These are phyloP conservation scores for Sphaceloma murrayae DNA, from an alignment of 2,329 filamentous ascomycete genomes.

Conservation along the genomic window DNA sequence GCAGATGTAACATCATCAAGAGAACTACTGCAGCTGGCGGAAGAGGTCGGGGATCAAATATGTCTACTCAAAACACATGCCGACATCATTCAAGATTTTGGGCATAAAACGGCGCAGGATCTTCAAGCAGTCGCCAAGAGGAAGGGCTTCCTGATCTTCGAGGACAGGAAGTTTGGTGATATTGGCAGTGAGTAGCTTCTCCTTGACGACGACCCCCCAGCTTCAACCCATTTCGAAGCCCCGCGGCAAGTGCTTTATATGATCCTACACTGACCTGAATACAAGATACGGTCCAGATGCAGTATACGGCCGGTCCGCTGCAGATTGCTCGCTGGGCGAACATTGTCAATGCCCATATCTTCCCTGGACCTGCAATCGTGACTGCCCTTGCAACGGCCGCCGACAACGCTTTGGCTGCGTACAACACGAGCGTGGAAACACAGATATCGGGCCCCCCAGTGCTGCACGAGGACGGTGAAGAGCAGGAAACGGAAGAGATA, in stretches of 20 bases:
- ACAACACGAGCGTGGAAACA: conserved; percentile 44
- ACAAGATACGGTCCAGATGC: conserved; percentile 47
- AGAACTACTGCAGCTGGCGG: conserved; percentile 46
- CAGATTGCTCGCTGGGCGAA: conserved; percentile 45
- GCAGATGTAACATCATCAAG: conserved; percentile 49
- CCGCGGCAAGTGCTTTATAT: too few species aligned
- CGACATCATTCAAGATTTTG: conserved; percentile 53
- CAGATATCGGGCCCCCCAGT: conserved; percentile 38
- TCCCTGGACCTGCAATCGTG: conserved; percentile 44
- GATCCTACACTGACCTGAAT: too few species aligned
- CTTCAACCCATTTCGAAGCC: too few species aligned
- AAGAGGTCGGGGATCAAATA: conserved; percentile 51
- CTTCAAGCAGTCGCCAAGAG: conserved; percentile 40
- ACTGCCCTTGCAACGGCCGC: conserved; percentile 42
- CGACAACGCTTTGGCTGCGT: conserved; percentile 36
- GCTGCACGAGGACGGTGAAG: conserved; percentile 34
- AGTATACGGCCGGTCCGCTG: conserved; percentile 44
- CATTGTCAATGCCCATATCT: conserved; percentile 44
- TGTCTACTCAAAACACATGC: conserved; percentile 53
- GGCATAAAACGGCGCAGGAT: conserved; percentile 43
- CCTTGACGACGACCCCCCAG: too few species aligned
- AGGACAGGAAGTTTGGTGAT: conserved; percentile 48
- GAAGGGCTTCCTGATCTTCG: conserved; percentile 45
- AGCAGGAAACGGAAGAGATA: conserved; percentile 25
- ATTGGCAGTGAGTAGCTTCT: conserved; percentile 42